Evolutionary conservation across 106 monocot genomes (phyloP), one percentile per base, ranked within the genome.

Genomic region (Allium sativum): DNA sequence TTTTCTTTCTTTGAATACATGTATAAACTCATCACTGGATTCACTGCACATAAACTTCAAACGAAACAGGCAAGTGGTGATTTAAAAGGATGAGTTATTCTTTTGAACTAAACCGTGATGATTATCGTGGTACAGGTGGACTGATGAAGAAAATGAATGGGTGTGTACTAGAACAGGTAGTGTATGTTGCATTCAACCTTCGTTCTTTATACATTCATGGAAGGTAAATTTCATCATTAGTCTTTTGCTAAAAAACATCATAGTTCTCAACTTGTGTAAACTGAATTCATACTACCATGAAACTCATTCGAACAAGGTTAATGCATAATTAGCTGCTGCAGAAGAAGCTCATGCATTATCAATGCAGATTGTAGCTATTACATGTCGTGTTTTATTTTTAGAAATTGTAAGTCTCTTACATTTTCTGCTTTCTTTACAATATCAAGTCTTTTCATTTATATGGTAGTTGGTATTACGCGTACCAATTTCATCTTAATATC

Each of bases 321-420:
- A 82, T 74, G 78, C 81, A 57, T 75, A 70, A 45, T 51, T 96
- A 77, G 90, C 81, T 53, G 86, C 90, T 77, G 84, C 81, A 18
- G 95, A 96, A 79, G 95, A 96, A 87, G 87, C 87, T 76, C 66
- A 84, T 74, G 84, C 90, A 71, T 60, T 96, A 42, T 90, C 95
- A 68, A 59, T 96, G 55, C 90, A 90, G 95, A 78, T 87, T 4
- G 73, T 77, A 66, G 71, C 95, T 66, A 82, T 90, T 47, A 54
- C 87, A 65, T 96, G 95, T 67, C 84, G 87, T 68, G 72, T 77
- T 70, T 69, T 96, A 58, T 96, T 87, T 72, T 72, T 96, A 66
- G 95, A 96, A 73, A 96, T 71, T 78, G 95, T 96, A 91, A 90
- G 59, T 51, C 52, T 12, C 66, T 74, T 1, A 22, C 22, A 22